A percentile compares a stretch with the other conserved stretches of the same genome.
These are phyloP conservation scores for Beauveria sp. DNA, from an alignment of 2,329 filamentous ascomycete species.

Conservation along the genomic window DNA sequence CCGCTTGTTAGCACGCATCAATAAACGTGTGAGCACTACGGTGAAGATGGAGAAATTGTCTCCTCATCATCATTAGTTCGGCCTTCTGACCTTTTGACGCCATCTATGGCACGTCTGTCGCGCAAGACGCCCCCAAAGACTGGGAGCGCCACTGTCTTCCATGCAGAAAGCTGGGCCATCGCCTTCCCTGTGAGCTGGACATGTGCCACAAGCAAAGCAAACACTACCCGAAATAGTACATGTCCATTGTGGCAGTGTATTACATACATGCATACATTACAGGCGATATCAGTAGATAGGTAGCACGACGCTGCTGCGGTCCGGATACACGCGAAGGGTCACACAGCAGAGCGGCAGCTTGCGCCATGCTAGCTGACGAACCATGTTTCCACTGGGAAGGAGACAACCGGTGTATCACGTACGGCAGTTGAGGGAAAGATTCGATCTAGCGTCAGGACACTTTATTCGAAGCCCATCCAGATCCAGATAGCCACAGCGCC, in stretches of 20 bases:
- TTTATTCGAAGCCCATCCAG: not conserved
- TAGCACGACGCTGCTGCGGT: not conserved
- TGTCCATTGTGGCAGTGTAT: not conserved
- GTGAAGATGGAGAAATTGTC: not conserved
- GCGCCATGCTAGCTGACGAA: not conserved
- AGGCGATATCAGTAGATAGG: not conserved
- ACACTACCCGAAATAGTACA: not conserved
- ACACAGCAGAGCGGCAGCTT: not conserved
- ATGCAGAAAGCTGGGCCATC: not conserved
- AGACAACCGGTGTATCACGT: not conserved
- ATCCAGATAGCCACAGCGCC: slow-evolving; percentile 1
- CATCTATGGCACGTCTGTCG: not conserved
- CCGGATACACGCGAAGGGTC: not conserved
- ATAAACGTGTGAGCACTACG: not conserved
- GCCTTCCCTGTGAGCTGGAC: not conserved
- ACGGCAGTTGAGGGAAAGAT: not conserved
- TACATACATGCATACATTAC: no score
- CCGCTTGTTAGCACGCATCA: not conserved
- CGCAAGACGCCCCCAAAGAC: not conserved
- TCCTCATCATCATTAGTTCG: not conserved
- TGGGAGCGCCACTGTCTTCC: not conserved
- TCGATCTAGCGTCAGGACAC: not conserved
- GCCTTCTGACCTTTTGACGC: not conserved
- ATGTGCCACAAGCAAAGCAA: not conserved
- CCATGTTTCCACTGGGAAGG: not conserved